Evolutionary conservation across 1,284 basidiomycete species (phyloP).

Genomic region (Tylopilus sp.): DNA sequence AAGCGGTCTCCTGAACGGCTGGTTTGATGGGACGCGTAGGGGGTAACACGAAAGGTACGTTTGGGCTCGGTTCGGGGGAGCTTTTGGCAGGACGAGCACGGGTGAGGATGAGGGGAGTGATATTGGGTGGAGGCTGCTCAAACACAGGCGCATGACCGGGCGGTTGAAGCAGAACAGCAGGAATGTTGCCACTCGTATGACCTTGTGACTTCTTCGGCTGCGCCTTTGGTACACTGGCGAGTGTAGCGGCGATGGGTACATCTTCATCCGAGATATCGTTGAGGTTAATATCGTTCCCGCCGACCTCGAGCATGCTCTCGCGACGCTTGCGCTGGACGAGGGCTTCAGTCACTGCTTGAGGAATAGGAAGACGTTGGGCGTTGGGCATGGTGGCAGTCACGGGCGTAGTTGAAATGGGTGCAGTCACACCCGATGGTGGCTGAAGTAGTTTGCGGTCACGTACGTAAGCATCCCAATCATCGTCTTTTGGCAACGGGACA

Average conservation of each 20-base stretch:
- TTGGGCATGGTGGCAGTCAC: constrained; percentile 37
- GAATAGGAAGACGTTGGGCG: constrained; percentile 46
- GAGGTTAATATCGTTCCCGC: constrained; percentile 38
- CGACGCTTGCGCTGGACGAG: constrained; percentile 61
- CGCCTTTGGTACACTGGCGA: constrained; percentile 24
- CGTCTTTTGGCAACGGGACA: constrained; percentile 57
- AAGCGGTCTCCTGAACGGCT: constrained; percentile 19
- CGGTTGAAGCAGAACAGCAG: constrained; percentile 60
- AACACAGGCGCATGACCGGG: constrained; percentile 39
- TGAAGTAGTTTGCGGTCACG: constrained; percentile 76
- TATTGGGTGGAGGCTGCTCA: constrained; percentile 26
- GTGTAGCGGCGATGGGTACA: constrained; percentile 47
- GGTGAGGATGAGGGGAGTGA: constrained; percentile 57
- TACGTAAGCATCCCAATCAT: constrained; percentile 75
- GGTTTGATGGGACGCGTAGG: constrained; percentile 22
- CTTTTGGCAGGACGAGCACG: constrained; percentile 45
- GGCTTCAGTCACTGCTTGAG: constrained; percentile 71
- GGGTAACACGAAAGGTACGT: constrained; percentile 31
- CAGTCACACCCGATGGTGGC: constrained; percentile 72
- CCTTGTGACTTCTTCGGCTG: constrained; percentile 37
- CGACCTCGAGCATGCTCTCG: constrained; percentile 49
- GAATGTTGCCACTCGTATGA: constrained; percentile 36
- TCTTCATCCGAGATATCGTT: constrained; percentile 42
- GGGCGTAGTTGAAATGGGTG: constrained; percentile 64
- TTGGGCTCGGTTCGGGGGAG: constrained; percentile 27